phyloP scores from a whole-genome alignment of 2,329 filamentous ascomycete species.

The Beauveria varroae region DNA sequence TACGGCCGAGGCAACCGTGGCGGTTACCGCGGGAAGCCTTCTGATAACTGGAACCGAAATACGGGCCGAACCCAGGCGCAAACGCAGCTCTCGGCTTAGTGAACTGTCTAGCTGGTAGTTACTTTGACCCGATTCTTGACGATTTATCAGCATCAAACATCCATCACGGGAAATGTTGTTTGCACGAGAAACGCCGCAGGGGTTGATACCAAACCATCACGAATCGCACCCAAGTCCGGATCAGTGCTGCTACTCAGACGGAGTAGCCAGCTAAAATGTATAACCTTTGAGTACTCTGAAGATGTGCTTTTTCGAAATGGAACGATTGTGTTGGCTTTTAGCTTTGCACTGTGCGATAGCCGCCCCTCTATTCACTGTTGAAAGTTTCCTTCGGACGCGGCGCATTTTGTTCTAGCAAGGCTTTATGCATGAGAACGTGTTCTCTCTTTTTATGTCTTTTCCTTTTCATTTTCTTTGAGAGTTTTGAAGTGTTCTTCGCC shows the following conservation, averaged over 20 bases:
- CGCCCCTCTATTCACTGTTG: neutral
- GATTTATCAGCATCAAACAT: neutral
- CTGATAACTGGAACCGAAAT: conserved; percentile 35
- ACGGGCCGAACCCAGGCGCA: conserved; percentile 11
- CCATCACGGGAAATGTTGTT: neutral
- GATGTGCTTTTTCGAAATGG: conserved; percentile 9
- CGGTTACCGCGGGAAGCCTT: conserved; percentile 30
- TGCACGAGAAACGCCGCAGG: neutral
- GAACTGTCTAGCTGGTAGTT: neutral
- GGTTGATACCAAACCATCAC: neutral
- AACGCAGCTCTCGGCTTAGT: conserved; percentile 18
- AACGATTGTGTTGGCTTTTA: neutral
- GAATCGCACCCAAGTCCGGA: conserved; percentile 3
- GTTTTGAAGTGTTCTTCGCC: conserved; percentile 6
- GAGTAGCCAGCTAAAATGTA: conserved; percentile 14
- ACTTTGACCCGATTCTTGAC: neutral
- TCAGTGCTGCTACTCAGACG: conserved; percentile 3
- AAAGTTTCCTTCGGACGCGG: neutral
- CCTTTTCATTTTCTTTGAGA: neutral
- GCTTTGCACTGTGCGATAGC: neutral
- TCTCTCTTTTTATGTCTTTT: neutral
- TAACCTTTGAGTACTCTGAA: conserved; percentile 16
- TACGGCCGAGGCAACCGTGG: conserved; percentile 30
- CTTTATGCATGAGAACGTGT: neutral
- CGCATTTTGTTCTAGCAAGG: conserved; percentile 2